Percentiles rank a stretch among this genome's conserved stretches.
Evolutionary conservation across 2,329 filamentous ascomycete species (phyloP).

Genomic region (Penicillium sp.): DNA sequence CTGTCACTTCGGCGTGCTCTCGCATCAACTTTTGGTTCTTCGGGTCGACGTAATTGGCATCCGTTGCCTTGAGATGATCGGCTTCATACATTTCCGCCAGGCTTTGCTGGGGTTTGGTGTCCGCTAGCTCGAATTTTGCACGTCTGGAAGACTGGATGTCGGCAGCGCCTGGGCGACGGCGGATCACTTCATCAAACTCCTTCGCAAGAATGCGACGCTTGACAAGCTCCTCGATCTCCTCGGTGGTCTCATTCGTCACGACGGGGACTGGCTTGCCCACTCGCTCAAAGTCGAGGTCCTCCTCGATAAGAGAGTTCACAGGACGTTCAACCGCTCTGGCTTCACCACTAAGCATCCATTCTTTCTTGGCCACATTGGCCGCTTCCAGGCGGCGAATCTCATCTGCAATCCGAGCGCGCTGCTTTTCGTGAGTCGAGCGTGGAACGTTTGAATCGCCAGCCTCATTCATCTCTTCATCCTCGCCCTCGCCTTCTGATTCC

Average conservation of each 20-base stretch:
- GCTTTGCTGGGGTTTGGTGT: slow-evolving; percentile 82
- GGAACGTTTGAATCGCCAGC: slow-evolving; percentile 44
- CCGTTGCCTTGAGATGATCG: slow-evolving; percentile 77
- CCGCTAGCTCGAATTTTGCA: slow-evolving; percentile 78
- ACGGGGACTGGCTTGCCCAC: slow-evolving; percentile 93
- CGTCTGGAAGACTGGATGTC: slow-evolving; percentile 66
- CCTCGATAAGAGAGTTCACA: slow-evolving; percentile 86
- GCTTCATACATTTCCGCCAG: slow-evolving; percentile 94
- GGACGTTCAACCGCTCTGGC: slow-evolving; percentile 80
- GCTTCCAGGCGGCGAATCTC: slow-evolving; percentile 92
- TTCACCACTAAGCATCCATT: slow-evolving; percentile 90
- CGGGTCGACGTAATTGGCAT: slow-evolving; percentile 79
- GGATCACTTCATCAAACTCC: slow-evolving; percentile 89
- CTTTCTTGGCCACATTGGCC: slow-evolving; percentile 82
- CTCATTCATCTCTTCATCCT: slow-evolving; percentile 69
- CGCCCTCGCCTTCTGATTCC: slow-evolving; percentile 56
- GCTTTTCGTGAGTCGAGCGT: slow-evolving; percentile 78
- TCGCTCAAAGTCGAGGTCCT: slow-evolving; percentile 95
- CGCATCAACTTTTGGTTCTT: slow-evolving; percentile 79
- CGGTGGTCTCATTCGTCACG: slow-evolving; percentile 86
- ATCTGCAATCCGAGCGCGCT: slow-evolving; percentile 81
- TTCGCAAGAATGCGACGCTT: slow-evolving; percentile 87
- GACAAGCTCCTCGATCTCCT: slow-evolving; percentile 90
- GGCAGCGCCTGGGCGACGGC: slow-evolving; percentile 75
- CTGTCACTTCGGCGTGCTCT: slow-evolving; percentile 80